Evolutionary conservation across 139 green algal species (phyloP).

Genomic region (Chlamydomonas applanata): DNA sequence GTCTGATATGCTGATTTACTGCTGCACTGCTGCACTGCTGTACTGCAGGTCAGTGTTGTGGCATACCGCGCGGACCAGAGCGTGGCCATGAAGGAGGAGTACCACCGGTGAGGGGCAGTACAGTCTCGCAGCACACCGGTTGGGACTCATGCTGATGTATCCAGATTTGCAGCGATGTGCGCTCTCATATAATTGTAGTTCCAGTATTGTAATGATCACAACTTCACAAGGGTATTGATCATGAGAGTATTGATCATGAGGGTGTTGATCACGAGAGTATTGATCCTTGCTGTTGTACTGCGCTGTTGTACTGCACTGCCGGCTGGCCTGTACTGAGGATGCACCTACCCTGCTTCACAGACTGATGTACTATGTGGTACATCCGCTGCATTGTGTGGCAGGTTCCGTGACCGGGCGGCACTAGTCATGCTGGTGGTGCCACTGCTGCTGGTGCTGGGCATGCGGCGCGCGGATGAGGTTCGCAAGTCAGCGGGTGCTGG

Average conservation of each 20-base stretch:
- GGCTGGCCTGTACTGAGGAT: neutral
- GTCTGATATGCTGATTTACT: neutral
- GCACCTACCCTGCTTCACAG: neutral
- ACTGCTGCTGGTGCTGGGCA: slow-evolving; percentile 40
- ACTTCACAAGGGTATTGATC: too few relatives aligned
- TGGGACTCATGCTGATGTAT: too few relatives aligned
- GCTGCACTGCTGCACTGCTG: too few relatives aligned
- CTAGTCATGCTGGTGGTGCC: slow-evolving; percentile 51
- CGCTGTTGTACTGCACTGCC: too few relatives aligned
- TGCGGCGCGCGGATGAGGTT: slow-evolving; percentile 44
- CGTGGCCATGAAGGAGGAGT: slow-evolving; percentile 85
- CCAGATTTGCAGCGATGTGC: too few relatives aligned
- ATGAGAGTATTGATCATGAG: too few relatives aligned
- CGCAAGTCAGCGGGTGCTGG: neutral
- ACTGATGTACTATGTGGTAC: neutral
- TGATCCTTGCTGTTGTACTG: too few relatives aligned
- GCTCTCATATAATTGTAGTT: too few relatives aligned
- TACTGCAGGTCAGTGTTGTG: slow-evolving; percentile 46
- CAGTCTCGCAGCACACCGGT: too few relatives aligned
- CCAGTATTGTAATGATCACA: too few relatives aligned
- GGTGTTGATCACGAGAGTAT: too few relatives aligned
- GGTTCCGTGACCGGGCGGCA: slow-evolving; percentile 71
- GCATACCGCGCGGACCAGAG: slow-evolving; percentile 51
- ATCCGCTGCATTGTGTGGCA: neutral
- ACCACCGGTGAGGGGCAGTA: slow-evolving; percentile 54